A percentile compares a stretch with the other conserved stretches of the same genome.
These are phyloP conservation scores for Solanum gracilifrons DNA, from an alignment of 257 asterid genomes.

Conservation along the genomic window DNA sequence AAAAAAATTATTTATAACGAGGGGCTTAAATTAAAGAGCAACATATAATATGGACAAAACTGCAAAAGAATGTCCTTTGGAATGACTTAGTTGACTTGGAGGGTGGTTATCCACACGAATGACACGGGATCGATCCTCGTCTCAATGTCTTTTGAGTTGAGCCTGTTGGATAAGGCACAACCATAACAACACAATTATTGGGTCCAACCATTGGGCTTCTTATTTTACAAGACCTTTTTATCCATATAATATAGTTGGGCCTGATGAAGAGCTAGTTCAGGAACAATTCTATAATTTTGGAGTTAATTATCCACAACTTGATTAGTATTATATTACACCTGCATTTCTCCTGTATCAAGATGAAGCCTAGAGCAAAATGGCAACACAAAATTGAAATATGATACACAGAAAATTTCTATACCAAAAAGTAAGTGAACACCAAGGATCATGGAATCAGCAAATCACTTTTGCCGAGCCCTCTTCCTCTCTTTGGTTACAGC, in stretches of 20 bases:
- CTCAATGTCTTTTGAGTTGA: not conserved
- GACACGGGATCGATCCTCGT: rapidly evolving
- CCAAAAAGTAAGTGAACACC: not conserved
- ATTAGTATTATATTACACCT: not conserved
- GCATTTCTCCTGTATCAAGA: not conserved
- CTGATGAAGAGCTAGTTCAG: not conserved
- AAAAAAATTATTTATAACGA: no score
- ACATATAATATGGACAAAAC: not conserved
- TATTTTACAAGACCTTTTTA: not conserved
- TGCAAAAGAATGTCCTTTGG: not conserved
- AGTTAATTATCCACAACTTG: not conserved
- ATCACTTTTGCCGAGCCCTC: constrained; percentile 30
- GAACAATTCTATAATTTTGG: not conserved
- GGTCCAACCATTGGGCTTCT: not conserved
- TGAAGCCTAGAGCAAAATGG: not conserved
- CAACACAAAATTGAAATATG: not conserved
- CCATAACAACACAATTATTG: not conserved
- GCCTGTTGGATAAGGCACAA: not conserved
- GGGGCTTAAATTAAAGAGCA: not conserved
- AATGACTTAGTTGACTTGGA: rapidly evolving
- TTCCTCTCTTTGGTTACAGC: constrained; percentile 30
- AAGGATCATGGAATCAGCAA: not conserved
- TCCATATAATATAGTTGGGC: not conserved
- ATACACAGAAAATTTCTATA: not conserved
- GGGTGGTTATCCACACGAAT: not conserved